These are phyloP conservation scores for Cladophialophora immunda DNA, from an alignment of 2,329 filamentous ascomycete genomes.

Conservation along the genomic window DNA sequence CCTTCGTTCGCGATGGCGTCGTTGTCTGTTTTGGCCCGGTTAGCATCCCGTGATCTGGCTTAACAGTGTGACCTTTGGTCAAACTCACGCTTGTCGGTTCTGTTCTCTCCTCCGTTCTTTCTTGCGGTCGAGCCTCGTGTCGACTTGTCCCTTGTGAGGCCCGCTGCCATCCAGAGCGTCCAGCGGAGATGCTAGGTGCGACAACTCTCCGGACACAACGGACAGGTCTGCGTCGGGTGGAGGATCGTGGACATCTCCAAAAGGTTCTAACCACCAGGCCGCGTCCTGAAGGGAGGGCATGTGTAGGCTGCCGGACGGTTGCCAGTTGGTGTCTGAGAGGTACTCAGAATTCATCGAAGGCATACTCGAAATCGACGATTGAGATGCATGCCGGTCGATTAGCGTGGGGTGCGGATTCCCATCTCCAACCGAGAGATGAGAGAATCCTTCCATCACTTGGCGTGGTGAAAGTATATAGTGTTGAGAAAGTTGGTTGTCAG, in stretches of 20 bases:
- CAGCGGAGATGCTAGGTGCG: background rate
- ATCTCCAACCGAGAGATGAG: conserved; percentile 4
- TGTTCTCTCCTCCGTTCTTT: conserved; percentile 11
- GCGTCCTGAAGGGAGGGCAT: background rate
- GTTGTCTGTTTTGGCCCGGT: background rate
- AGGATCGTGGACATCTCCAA: conserved; percentile 1
- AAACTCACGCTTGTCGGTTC: conserved; percentile 6
- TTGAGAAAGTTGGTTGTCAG: background rate
- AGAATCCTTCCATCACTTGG: conserved; percentile 8
- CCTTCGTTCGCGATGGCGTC: conserved; percentile 10
- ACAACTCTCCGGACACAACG: background rate
- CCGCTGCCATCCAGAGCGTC: background rate
- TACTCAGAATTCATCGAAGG: background rate
- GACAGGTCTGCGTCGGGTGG: background rate
- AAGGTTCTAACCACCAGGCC: conserved; percentile 8
- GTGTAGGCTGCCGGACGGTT: background rate
- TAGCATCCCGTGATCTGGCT: too few relatives aligned
- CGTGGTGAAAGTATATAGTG: background rate
- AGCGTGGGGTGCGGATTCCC: conserved; percentile 3
- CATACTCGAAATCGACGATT: background rate
- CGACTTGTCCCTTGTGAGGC: background rate
- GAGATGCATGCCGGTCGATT: background rate
- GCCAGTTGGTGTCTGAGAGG: background rate
- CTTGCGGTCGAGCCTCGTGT: conserved; percentile 6
- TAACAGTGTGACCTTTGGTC: too few relatives aligned